phyloP scores from a whole-genome alignment of 352 stramenopile genomes.

The Blastocystis sp. region DNA sequence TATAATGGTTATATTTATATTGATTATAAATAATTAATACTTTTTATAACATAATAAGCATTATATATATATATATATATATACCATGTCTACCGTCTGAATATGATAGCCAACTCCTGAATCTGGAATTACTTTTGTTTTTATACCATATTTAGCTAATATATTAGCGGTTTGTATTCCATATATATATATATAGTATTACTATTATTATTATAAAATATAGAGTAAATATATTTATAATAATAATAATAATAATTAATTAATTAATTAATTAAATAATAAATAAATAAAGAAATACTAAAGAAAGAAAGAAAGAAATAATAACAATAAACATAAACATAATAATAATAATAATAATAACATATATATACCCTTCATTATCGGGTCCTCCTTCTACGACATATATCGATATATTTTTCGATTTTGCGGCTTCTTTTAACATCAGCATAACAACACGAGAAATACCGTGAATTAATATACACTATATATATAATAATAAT shows the following conservation, averaged over 20 bases:
- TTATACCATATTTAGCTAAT: slow-evolving; percentile 4
- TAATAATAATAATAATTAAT: too few species aligned
- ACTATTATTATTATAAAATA: too few species aligned
- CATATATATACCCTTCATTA: slow-evolving; percentile 12
- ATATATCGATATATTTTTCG: slow-evolving; percentile 18
- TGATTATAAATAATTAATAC: too few species aligned
- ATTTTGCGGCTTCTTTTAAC: slow-evolving; percentile 13
- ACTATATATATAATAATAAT: background rate
- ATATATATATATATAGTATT: too few species aligned
- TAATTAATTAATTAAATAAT: too few species aligned
- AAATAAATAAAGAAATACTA: too few species aligned
- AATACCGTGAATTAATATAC: slow-evolving; percentile 27
- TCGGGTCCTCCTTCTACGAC: slow-evolving; percentile 10
- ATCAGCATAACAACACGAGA: slow-evolving; percentile 20
- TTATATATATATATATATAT: background rate
- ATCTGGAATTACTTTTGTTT: slow-evolving; percentile 30
- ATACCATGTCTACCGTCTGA: slow-evolving; percentile 11
- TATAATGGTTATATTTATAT: too few species aligned
- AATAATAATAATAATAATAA: background rate
- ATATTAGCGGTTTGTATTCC: too few species aligned
- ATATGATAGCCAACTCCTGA: slow-evolving; percentile 34
- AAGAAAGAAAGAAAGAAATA: too few species aligned
- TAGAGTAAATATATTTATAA: too few species aligned
- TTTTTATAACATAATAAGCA: too few species aligned
- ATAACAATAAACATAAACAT: slow-evolving; percentile 7